Evolutionary conservation across 176 grass and related monocot genomes (phyloP), one percentile per base, ranked within the genome.

Genomic region (Secale cereale): DNA sequence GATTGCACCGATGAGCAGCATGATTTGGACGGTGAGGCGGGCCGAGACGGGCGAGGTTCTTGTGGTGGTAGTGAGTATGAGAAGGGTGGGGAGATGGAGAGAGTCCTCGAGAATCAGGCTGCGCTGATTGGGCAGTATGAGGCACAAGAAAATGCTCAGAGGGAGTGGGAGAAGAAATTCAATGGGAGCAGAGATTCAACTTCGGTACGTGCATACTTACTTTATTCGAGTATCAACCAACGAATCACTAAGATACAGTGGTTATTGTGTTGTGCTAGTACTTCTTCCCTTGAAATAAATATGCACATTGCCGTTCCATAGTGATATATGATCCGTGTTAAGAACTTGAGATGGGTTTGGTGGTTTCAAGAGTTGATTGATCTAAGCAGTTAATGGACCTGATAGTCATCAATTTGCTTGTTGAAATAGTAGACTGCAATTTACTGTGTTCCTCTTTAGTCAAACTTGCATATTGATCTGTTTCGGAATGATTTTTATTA

Each of bases 81-180:
- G 45, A 94, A 90, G 14, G 91, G 84, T 22, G 79, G 85, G 76
- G 91, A 92, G 78, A 99, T 99, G 97, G 93, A 99, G 81, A 90
- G 90, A 77, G 86, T 92, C 29, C 86, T 99, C 22, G 93, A 96
- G 85, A 92, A 94, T 71, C 97, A 96, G 76, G 93, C 91, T 11
- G 89, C 92, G 59, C 78, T 99, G 28, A 96, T 99, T 60, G 97
- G 81, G 28, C 93, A 86, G 85, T 99, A 86, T 31, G 70, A 94
- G 78, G 90, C 89, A 9, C 70, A 99, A 81, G 97, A 99, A 86
- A 86, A 99, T 81, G 97, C 93, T 74, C 97, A 99, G 78, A 94
- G 90, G 86, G 97, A 96, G 81, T 99, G 97, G 97, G 97, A 99
- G 77, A 91, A 89, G 77, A 94, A 92, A 73, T 99, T 92, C 81